Evolutionary conservation across 2,329 filamentous ascomycete species (phyloP).

Genomic region (Huntiella moniliformis): DNA sequence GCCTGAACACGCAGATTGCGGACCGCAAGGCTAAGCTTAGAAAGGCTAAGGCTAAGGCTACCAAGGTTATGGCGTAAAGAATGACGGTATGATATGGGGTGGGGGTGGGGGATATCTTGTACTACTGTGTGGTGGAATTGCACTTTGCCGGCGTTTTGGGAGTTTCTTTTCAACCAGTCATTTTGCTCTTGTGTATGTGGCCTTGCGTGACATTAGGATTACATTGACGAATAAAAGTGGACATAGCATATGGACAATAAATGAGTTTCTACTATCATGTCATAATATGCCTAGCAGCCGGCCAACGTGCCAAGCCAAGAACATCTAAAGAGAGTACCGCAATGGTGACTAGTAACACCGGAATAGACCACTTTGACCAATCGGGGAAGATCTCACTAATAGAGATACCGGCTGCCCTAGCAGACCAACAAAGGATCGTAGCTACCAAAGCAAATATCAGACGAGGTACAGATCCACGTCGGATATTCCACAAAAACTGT

Average conservation of each 20-base stretch:
- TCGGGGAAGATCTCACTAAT: background rate
- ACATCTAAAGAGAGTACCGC: background rate
- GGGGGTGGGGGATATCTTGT: background rate
- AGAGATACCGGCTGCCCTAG: background rate
- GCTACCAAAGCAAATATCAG: background rate
- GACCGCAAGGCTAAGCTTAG: constrained; percentile 37
- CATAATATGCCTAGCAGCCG: too few species aligned
- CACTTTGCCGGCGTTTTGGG: constrained; percentile 11
- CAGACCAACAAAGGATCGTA: background rate
- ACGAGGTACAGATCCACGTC: background rate
- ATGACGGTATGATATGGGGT: background rate
- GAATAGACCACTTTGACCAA: constrained; percentile 1
- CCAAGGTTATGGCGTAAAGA: constrained; percentile 7
- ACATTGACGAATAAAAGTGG: background rate
- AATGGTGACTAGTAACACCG: background rate
- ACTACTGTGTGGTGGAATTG: constrained; percentile 6
- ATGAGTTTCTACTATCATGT: too few species aligned
- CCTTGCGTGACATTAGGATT: background rate
- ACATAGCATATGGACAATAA: too few species aligned
- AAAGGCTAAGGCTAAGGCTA: constrained; percentile 31
- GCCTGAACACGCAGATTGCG: constrained; percentile 39
- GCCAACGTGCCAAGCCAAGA: too few species aligned
- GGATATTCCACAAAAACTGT: background rate
- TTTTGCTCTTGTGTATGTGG: constrained; percentile 7
- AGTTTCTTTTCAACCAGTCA: constrained; percentile 8